Base-by-base conservation (phyloP, 192 early-diverging fungal species). In the Cetraspora pellucida region DNA sequence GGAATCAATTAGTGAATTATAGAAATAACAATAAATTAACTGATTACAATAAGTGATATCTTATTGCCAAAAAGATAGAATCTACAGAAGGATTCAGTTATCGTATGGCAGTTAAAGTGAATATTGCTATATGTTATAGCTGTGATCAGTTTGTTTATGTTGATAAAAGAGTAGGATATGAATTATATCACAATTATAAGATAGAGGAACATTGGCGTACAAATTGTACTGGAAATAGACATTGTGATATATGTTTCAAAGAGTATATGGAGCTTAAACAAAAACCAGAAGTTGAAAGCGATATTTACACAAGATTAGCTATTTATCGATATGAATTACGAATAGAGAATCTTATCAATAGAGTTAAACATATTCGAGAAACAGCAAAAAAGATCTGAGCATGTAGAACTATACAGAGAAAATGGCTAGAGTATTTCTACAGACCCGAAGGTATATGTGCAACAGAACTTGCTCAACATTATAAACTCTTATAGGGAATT, bases 201-300 rank as follows among this genome's bases (percentile, higher is more conserved):
- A 67, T 60, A 2, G 23, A 60, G 6, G 25, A 60, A 27, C 59
- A 61, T 61, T 68, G 66, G 66, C 16, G 19, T 68, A 68, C 43
- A 68, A 68, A 68, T 68, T 68, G 66, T 13, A 68, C n/a, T 9
- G 43, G 66, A 68, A 68, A 68, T 68, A 25, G 10, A 68, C n/a
- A 68, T 68, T 46, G 43, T 68, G 23, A 68, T 68, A 68, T 49
- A 13, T 46, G 66, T 25, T 68, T 68, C 43, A 27, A 68, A 68
- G 44, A 68, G 19, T 68, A 68, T 21, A 67, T 67, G 37, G 21
- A 67, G 65, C 65, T 67, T 17, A 68, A 68, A 44, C 5, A 49
- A 23, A 68, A 68, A 23, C 43, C 44, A 37, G 31, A 37, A 37
- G 31, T 37, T 37, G 31, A 37, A 37, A 37, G 31, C 31, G 31